phyloP scores from a whole-genome alignment of 257 asterid genomes.

The Salvia miltiorrhiza region DNA sequence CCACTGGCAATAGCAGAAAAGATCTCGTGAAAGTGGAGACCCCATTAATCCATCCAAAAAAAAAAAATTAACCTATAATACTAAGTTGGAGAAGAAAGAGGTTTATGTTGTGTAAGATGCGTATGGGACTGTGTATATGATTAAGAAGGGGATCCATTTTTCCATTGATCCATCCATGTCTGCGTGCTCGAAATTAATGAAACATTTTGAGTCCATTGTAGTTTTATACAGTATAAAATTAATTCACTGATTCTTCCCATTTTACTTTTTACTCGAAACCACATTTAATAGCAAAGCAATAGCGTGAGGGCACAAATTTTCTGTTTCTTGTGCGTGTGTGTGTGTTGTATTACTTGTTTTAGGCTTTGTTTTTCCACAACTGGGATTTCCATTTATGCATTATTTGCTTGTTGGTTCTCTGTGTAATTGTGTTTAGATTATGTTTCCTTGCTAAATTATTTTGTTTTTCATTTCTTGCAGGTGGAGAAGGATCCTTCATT shows the following conservation, averaged over 20 bases:
- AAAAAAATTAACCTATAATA: background rate
- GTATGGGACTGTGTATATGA: constrained; percentile 37
- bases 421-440: background rate
- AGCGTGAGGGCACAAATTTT: background rate
- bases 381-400: background rate
- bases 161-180: constrained; percentile 31
- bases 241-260: background rate
- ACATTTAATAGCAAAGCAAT: background rate
- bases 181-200: constrained; percentile 30
- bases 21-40: constrained; percentile 9
- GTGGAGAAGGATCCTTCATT: constrained; percentile 11
- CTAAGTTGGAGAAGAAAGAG: constrained; percentile 1
- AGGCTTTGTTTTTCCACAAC: background rate
- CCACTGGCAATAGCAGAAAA: constrained; percentile 49
- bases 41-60: background rate
- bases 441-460: background rate
- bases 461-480: constrained; percentile 21
- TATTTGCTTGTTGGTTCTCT: background rate
- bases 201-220: constrained; percentile 28
- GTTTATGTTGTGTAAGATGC: constrained; percentile 31
- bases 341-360: background rate
- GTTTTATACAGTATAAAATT: constrained; percentile 24
- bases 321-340: background rate
- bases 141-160: constrained; percentile 39
- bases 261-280: background rate